Evolutionary conservation across 371 early-diverging fungal genomes (phyloP), one percentile per base, ranked within the genome.

Genomic region (Funneliformis caledonium): DNA sequence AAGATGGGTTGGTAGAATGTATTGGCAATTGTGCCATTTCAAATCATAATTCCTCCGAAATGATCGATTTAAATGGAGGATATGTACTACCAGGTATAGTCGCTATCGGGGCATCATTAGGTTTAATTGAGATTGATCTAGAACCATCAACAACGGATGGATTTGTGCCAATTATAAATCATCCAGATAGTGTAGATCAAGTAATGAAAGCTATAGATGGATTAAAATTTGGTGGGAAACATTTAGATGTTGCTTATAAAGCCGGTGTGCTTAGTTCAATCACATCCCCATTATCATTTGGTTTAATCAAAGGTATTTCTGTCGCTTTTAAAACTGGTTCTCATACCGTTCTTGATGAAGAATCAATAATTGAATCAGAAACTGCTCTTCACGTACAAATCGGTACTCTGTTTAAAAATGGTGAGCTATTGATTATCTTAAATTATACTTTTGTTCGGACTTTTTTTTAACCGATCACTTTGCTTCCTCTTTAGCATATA

Each of bases 311-410:
- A 70, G 90, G 89, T 43, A 72, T 91, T 42, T 89, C 90, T 65
- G 86, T 87, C 60, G 90, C 91, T n/a, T 88, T 91, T 82, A 80
- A 83, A 31, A 92, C 88, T 2, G 92, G 91, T 50, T 86, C 86
- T 37, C 77, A 86, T 61, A 82, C 83, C 52, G 81, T 84, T 86
- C 82, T 81, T 60, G 78, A 82, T 33, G 82, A 85, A 48, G 88
- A 87, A 48, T 86, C 89, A 0, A 80, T 94, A 65, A 75, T 93
- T 78, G 87, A 88, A 77, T 88, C 89, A 61, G 86, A 88, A 47
- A 90, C 89, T 19, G 93, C 92, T 8, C 88, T 94, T 43, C 92
- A 92, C 72, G 84, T 90, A n/a, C 87, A 86, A 64, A 83, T 92
- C 43, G 92, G 92, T 19, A 84, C 42, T 45, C 12, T 5, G 16